phyloP scores from a whole-genome alignment of 306 rosid genomes.

The Malus domestica region ASM211411v1 NC_041796.1:11114501-11115000 shows the following conservation, averaged over 20 bases:
- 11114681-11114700: constrained; percentile 26
- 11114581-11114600: background rate
- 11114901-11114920: constrained; percentile 66
- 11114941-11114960: constrained; percentile 82
- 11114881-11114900: constrained; percentile 91
- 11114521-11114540: background rate
- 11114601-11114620: background rate
- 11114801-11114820: constrained; percentile 65
- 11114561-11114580: background rate
- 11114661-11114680: background rate
- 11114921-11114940: constrained; percentile 89
- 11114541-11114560: background rate
- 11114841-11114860: constrained; percentile 73
- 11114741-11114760: constrained; percentile 97
- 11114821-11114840: constrained; percentile 86
- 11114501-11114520: background rate
- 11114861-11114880: constrained; percentile 96
- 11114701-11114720: constrained; percentile 68
- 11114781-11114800: constrained; percentile 70
- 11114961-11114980: constrained; percentile 94
- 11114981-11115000: constrained; percentile 98
- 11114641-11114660: background rate
- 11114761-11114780: constrained; percentile 81
- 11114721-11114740: constrained; percentile 77
- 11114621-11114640: background rate